Evolutionary conservation across 2,329 filamentous ascomycete species (phyloP).

Genomic region (Phialocephala subalpina): DNA sequence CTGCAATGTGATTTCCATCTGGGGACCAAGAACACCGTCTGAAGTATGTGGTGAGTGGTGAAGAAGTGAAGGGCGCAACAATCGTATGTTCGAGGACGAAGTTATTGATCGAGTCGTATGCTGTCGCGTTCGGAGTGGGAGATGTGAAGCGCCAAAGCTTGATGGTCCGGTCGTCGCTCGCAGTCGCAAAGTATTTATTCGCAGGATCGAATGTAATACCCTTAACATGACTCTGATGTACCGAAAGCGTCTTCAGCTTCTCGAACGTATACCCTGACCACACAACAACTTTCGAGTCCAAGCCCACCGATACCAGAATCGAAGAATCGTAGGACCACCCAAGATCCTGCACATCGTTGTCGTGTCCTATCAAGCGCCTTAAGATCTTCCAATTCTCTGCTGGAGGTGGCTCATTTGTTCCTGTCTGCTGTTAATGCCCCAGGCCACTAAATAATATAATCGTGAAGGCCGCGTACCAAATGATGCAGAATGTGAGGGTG

Average conservation of each 20-base stretch:
- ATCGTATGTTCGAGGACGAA: slow-evolving; percentile 96
- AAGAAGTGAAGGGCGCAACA: slow-evolving; percentile 84
- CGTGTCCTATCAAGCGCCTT: slow-evolving; percentile 91
- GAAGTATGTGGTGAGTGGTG: slow-evolving; percentile 96
- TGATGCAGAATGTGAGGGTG: slow-evolving; percentile 77
- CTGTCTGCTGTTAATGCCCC: slow-evolving; percentile 44
- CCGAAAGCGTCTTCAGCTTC: slow-evolving; percentile 91
- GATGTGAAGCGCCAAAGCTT: slow-evolving; percentile 96
- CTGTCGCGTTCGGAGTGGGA: slow-evolving; percentile 87
- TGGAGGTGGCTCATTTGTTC: slow-evolving; percentile 86
- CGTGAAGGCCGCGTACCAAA: slow-evolving; percentile 69
- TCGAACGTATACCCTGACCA: slow-evolving; percentile 99
- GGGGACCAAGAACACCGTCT: slow-evolving; percentile 97
- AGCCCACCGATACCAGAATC: slow-evolving; percentile 91
- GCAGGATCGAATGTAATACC: slow-evolving; percentile 98
- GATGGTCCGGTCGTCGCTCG: slow-evolving; percentile 95
- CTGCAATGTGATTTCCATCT: slow-evolving; percentile 95
- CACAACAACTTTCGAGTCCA: slow-evolving; percentile 97
- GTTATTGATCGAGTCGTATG: slow-evolving; percentile 96
- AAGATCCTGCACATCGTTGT: slow-evolving; percentile 98
- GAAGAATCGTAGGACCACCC: slow-evolving; percentile 98
- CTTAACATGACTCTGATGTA: slow-evolving; percentile 97
- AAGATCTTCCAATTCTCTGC: slow-evolving; percentile 99
- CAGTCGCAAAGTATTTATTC: slow-evolving; percentile 99
- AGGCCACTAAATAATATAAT: slow-evolving; percentile 28